phyloP scores from a whole-genome alignment of 371 early-diverging fungal species.

The Mucor racemosus region DNA sequence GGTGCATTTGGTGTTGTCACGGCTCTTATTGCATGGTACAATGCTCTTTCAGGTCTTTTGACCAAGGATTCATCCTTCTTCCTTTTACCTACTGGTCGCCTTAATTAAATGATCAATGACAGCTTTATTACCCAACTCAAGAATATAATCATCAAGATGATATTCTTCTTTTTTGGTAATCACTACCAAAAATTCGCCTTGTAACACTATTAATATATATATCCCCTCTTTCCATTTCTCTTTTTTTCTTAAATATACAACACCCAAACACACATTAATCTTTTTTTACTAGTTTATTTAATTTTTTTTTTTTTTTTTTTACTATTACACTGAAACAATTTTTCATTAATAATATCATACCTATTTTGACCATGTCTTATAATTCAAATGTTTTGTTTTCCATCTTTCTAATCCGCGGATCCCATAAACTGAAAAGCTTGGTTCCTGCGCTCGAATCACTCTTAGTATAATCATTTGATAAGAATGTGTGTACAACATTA shows the following conservation, averaged over 20 bases:
- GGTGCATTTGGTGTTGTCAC: constrained; percentile 73
- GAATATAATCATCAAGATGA: no score
- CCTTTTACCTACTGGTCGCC: constrained; percentile 58
- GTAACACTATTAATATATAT: constrained; percentile 6
- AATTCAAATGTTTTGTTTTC: not conserved
- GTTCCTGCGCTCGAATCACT: not conserved
- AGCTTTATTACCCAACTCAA: not conserved
- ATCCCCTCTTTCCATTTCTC: not conserved
- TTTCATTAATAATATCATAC: not conserved
- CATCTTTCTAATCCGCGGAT: not conserved
- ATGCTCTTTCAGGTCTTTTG: constrained; percentile 68
- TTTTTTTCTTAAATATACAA: not conserved
- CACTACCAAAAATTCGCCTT: not conserved
- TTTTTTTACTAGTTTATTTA: no score
- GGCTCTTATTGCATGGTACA: constrained; percentile 76
- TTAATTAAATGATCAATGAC: constrained; percentile 28
- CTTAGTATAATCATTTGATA: not conserved
- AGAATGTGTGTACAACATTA: not conserved
- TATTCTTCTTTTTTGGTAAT: not conserved
- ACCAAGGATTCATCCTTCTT: constrained; percentile 62
- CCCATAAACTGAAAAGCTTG: not conserved
- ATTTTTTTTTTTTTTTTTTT: no score
- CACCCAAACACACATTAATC: not conserved
- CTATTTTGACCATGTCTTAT: not conserved
- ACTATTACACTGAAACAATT: not conserved